phyloP scores from a whole-genome alignment of 495 filamentous ascomycete species.

The Saxophila tyrrhenica region DNA sequence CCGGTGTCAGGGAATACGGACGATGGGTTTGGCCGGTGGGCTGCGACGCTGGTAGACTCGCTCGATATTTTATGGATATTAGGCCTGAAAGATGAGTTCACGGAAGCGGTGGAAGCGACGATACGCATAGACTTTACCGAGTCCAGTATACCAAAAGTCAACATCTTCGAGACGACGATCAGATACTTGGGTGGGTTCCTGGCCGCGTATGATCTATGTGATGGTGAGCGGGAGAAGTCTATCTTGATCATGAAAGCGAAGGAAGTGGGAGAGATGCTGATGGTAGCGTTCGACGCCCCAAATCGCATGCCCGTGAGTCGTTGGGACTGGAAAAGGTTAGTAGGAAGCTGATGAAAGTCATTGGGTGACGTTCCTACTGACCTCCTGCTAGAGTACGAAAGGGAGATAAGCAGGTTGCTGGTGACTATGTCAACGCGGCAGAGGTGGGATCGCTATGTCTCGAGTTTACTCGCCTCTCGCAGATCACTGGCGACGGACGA shows the following conservation, averaged over 20 bases:
- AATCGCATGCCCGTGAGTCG: constrained; percentile 35
- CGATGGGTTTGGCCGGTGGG: constrained; percentile 52
- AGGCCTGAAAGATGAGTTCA: constrained; percentile 48
- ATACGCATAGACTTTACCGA: constrained; percentile 45
- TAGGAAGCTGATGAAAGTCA: too few relatives aligned
- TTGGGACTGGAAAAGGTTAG: constrained; percentile 42
- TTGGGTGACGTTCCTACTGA: too few relatives aligned
- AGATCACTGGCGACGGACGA: constrained; percentile 27
- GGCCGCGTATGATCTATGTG: constrained; percentile 29
- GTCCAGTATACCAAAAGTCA: constrained; percentile 17
- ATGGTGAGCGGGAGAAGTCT: constrained; percentile 34
- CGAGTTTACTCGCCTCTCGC: constrained; percentile 28
- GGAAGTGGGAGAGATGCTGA: constrained; percentile 31
- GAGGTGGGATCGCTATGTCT: constrained; percentile 28
- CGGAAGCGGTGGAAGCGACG: constrained; percentile 44
- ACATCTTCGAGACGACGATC: constrained; percentile 32
- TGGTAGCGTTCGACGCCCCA: constrained; percentile 29
- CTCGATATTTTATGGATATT: constrained; percentile 55
- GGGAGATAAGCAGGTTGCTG: constrained; percentile 35
- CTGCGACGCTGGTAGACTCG: constrained; percentile 47
- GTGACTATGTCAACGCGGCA: constrained; percentile 31
- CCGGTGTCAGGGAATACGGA: constrained; percentile 24
- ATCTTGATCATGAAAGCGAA: constrained; percentile 26
- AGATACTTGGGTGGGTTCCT: constrained; percentile 30
- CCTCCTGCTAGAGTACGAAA: constrained; percentile 22